Percentiles rank a stretch among this genome's conserved stretches.
Conservation (phyloP, 805 yeast species). For the Vanderwaltozyma polyspora region DNA sequence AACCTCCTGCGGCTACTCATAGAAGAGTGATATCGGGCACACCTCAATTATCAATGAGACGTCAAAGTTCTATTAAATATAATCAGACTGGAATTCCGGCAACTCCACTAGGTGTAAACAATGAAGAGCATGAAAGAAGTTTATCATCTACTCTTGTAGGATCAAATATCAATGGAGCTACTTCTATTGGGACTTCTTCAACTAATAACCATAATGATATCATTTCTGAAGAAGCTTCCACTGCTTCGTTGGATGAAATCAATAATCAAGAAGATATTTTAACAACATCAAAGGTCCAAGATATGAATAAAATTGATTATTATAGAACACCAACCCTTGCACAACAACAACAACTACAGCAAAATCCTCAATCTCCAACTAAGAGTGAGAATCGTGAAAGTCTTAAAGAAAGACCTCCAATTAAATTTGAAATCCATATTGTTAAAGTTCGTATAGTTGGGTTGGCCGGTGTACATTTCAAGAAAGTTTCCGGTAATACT, state of each 20-base stretch:
- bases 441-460: conserved; percentile 88
- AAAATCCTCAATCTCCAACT: neutral
- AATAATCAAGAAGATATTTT: conserved; percentile 28
- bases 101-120: conserved; percentile 31
- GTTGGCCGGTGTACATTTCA: conserved; percentile 87
- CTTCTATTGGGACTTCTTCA: conserved; percentile 5
- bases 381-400: conserved; percentile 5
- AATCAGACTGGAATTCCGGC: conserved; percentile 36
- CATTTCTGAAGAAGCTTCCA: conserved; percentile 21
- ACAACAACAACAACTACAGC: neutral
- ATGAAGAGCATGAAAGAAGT: conserved; percentile 3
- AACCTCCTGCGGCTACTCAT: conserved; percentile 10
- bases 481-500: conserved; percentile 84
- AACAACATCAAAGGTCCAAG: conserved; percentile 48
- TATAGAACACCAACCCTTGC: conserved; percentile 2
- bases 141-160: conserved; percentile 2
- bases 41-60: conserved; percentile 27
- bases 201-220: conserved; percentile 5
- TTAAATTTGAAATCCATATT: conserved; percentile 81
- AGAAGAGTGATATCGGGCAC: conserved; percentile 14
- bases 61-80: conserved; percentile 23
- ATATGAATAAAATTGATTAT: conserved; percentile 40
- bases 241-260: conserved; percentile 27
- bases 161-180: conserved; percentile 5
- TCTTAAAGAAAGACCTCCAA: conserved; percentile 40